phyloP scores from a whole-genome alignment of 2,329 filamentous ascomycete genomes.

The Amauroascus verrucosus region DNA sequence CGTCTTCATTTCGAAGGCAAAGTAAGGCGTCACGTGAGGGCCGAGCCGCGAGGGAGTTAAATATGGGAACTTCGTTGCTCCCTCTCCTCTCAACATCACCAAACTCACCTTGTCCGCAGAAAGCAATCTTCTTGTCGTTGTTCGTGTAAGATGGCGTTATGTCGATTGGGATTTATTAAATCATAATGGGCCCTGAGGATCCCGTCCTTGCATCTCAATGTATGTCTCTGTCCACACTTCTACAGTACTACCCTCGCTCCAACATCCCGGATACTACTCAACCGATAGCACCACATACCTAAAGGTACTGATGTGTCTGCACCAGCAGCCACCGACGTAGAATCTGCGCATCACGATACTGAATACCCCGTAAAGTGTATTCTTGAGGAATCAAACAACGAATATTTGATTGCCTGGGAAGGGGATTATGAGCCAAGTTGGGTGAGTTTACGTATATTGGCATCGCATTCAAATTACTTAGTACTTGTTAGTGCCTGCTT shows the following conservation, averaged over 20 bases:
- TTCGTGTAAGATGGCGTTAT: neutral
- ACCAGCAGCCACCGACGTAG: conserved; percentile 1
- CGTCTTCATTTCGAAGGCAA: too few relatives aligned
- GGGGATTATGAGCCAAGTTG: conserved; percentile 30
- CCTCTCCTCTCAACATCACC: too few relatives aligned
- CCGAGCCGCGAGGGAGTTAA: neutral
- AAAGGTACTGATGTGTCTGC: neutral
- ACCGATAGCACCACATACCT: neutral
- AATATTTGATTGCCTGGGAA: conserved; percentile 34
- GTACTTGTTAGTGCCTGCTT: neutral
- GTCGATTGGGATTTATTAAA: neutral
- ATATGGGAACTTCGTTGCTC: too few relatives aligned
- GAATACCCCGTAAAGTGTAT: conserved; percentile 31
- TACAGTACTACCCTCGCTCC: neutral
- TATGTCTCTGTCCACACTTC: neutral
- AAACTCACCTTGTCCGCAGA: neutral
- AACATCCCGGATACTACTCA: neutral
- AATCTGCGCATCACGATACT: conserved; percentile 20
- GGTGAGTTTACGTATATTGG: conserved; percentile 24
- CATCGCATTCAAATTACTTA: neutral
- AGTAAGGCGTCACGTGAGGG: neutral
- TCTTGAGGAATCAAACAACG: conserved; percentile 26
- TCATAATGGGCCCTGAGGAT: conserved; percentile 5
- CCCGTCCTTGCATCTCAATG: conserved; percentile 1
- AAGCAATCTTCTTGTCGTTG: neutral